Conservation (phyloP, 768 basidiomycete species). For the Naganishia kalamii region DNA sequence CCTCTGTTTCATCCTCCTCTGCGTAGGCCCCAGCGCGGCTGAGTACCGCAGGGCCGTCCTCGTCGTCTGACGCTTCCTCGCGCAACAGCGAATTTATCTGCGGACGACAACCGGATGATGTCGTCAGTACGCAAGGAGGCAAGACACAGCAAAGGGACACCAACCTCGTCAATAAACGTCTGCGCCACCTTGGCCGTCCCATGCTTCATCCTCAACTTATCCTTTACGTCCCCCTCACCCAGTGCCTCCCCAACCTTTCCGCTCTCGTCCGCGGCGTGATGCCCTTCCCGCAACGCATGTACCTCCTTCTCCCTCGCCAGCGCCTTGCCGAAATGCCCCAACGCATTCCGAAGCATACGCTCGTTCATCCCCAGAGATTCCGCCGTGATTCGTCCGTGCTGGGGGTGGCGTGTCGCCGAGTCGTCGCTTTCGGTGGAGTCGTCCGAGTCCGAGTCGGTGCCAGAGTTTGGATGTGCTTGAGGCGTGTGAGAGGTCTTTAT, state of each 20-base stretch:
- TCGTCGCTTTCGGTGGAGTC: background rate
- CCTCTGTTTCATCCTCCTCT: background rate
- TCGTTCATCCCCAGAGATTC: background rate
- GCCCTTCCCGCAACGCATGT: background rate
- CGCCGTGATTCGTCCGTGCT: background rate
- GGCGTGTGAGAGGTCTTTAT: too few relatives aligned
- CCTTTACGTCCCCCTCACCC: background rate
- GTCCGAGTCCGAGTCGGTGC: background rate
- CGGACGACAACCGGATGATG: background rate
- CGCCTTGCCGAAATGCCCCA: slow-evolving; percentile 9
- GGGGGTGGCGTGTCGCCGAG: background rate
- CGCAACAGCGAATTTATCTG: slow-evolving; percentile 19
- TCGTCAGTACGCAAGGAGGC: background rate
- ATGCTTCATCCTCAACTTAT: background rate
- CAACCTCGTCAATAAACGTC: slow-evolving; percentile 11
- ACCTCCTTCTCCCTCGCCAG: slow-evolving; percentile 16
- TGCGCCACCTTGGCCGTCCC: slow-evolving; percentile 7
- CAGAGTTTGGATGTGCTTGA: background rate
- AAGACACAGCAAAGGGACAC: background rate
- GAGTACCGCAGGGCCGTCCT: background rate
- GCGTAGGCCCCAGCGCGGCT: background rate
- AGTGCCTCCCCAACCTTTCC: background rate
- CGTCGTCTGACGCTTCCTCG: slow-evolving; percentile 17
- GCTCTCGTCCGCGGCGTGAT: background rate
- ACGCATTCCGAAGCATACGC: slow-evolving; percentile 2